These are phyloP conservation scores for Jamesozyma spencerorum DNA, from an alignment of 805 yeast species.

Conservation along the genomic window DNA sequence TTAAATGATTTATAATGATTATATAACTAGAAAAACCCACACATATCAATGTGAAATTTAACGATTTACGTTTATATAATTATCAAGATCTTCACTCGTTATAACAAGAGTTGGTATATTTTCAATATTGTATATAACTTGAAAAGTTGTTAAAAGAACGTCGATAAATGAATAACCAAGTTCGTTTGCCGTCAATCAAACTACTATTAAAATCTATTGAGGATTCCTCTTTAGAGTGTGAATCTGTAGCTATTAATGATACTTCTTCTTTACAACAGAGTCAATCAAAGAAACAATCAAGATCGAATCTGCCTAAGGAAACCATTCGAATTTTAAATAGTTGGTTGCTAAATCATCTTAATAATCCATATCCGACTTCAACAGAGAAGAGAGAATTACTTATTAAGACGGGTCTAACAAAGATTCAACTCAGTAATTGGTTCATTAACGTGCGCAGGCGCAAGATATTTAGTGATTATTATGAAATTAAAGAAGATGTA, in stretches of 20 bases:
- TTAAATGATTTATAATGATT: no score
- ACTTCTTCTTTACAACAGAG: not conserved
- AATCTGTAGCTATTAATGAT: no score
- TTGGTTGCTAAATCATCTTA: conserved; percentile 67
- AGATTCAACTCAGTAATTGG: conserved; percentile 80
- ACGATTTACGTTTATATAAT: no score
- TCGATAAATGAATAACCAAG: not conserved
- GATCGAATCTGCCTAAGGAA: conserved; percentile 72
- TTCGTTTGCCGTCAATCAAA: not conserved
- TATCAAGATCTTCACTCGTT: no score
- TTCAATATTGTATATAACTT: no score
- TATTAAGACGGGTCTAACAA: conserved; percentile 65
- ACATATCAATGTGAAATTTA: no score
- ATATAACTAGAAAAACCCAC: no score
- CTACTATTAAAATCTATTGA: not conserved
- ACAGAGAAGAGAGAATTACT: conserved; percentile 65
- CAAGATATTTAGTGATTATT: conserved; percentile 38
- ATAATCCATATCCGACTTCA: conserved; percentile 79
- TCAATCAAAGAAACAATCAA: conserved; percentile 10
- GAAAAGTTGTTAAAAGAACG: not conserved
- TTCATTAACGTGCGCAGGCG: conserved; percentile 79
- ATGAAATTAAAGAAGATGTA: conserved; percentile 9
- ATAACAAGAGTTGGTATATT: no score
- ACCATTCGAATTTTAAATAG: conserved; percentile 61
- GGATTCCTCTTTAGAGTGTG: not conserved